A percentile compares a stretch with the other conserved stretches of the same genome.
Evolutionary conservation across 2,329 filamentous ascomycete genomes (phyloP).

Genomic region (Sphaerulina populicola): DNA sequence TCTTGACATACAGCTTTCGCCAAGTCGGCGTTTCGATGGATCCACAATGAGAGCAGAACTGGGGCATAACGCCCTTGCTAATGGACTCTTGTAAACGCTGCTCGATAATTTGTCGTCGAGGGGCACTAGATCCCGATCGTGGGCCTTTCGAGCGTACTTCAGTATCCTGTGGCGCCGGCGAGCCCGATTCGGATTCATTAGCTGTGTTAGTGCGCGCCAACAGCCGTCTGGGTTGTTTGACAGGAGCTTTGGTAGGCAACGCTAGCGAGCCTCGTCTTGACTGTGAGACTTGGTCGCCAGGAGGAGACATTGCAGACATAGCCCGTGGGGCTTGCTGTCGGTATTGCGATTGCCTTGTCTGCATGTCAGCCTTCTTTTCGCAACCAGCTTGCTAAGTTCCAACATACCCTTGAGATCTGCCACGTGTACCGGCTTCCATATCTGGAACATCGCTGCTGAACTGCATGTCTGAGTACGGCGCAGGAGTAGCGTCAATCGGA

Average conservation of each 20-base stretch:
- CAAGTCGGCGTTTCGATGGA: slow-evolving; percentile 94
- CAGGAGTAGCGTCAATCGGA: slow-evolving; percentile 14
- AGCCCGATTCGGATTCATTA: slow-evolving; percentile 31
- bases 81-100: slow-evolving; percentile 53
- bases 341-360: background rate
- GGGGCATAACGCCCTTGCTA: slow-evolving; percentile 72
- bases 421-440: background rate
- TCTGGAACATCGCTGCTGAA: slow-evolving; percentile 7
- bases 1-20: slow-evolving; percentile 83
- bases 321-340: background rate
- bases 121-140: slow-evolving; percentile 45
- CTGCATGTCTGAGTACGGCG: slow-evolving; percentile 8
- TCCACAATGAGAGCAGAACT: slow-evolving; percentile 86
- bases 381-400: background rate
- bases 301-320: slow-evolving; percentile 12
- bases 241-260: slow-evolving; percentile 26
- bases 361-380: background rate
- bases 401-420: slow-evolving; percentile 1
- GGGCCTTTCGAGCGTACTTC: slow-evolving; percentile 22
- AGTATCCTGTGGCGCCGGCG: slow-evolving; percentile 32
- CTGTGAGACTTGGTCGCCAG: slow-evolving; percentile 11
- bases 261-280: slow-evolving; percentile 31
- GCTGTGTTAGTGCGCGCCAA: slow-evolving; percentile 20
- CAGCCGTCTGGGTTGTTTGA: slow-evolving; percentile 32
- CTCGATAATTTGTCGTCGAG: slow-evolving; percentile 58